These are phyloP conservation scores for Aureobasidium musti DNA, from an alignment of 2,329 filamentous ascomycete genomes.

Conservation along the genomic window DNA sequence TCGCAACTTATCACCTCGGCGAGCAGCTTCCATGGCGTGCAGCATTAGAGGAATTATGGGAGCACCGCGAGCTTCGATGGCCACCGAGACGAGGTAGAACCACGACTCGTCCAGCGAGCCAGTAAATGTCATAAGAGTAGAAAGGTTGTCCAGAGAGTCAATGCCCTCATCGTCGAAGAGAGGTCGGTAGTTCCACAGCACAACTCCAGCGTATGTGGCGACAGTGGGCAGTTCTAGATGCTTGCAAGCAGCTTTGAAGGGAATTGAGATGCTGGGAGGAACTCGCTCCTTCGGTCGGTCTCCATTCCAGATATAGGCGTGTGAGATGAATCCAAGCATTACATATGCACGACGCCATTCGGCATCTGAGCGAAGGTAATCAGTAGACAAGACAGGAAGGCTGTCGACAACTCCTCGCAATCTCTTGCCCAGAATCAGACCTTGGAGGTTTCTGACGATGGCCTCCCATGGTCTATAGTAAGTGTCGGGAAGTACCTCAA, in stretches of 20 bases:
- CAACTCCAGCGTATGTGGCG: conserved; percentile 88
- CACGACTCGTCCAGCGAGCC: conserved; percentile 95
- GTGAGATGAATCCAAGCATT: conserved; percentile 74
- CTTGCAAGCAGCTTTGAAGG: conserved; percentile 73
- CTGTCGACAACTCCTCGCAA: conserved; percentile 76
- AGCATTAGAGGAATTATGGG: conserved; percentile 88
- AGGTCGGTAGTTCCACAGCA: conserved; percentile 96
- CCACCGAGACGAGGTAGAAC: conserved; percentile 96
- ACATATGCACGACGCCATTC: conserved; percentile 91
- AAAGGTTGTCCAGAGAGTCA: conserved; percentile 82
- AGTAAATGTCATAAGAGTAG: conserved; percentile 86
- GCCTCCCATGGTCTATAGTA: conserved; percentile 97
- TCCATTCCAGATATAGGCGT: conserved; percentile 89
- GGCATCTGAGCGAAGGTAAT: conserved; percentile 75
- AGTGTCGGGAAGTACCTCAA: conserved; percentile 77
- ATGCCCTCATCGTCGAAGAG: conserved; percentile 81
- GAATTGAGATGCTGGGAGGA: conserved; percentile 79
- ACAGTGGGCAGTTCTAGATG: conserved; percentile 82
- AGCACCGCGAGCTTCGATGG: conserved; percentile 89
- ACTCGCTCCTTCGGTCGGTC: conserved; percentile 69
- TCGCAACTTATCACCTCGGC: conserved; percentile 65
- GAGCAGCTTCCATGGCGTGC: conserved; percentile 77
- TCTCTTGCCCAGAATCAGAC: conserved; percentile 79
- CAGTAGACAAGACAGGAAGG: conserved; percentile 80
- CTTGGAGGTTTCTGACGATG: conserved; percentile 80